A percentile compares a stretch with the other conserved stretches of the same genome.
phyloP scores from a whole-genome alignment of 225 moss, liverwort and hornwort genomes.

The Physcomitrium patens region DNA sequence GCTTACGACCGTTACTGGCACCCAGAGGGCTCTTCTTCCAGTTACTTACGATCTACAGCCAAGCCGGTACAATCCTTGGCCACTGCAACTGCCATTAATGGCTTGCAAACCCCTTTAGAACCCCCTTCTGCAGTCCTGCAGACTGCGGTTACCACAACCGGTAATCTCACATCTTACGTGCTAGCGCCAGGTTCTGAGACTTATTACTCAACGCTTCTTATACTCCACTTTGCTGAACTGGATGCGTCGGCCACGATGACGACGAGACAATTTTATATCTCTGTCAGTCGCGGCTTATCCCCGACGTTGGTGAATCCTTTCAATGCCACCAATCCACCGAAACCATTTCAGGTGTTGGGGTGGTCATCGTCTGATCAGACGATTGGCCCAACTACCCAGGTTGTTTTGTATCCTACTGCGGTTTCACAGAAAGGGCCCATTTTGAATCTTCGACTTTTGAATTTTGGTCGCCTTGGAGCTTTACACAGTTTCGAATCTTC shows the following conservation, averaged over 20 bases:
- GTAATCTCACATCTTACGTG: slow-evolving; percentile 27
- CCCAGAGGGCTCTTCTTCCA: slow-evolving; percentile 16
- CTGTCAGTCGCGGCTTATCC: accelerated
- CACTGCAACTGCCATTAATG: accelerated
- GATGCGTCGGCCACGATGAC: not conserved
- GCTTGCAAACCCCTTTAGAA: not conserved
- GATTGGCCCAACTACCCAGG: not conserved
- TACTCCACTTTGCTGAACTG: slow-evolving; percentile 40
- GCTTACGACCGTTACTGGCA: slow-evolving; percentile 37
- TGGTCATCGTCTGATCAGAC: not conserved
- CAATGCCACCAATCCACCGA: not conserved
- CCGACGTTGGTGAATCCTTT: not conserved
- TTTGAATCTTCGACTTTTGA: no score
- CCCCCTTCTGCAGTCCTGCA: slow-evolving; percentile 27
- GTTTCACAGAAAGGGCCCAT: slow-evolving; percentile 9
- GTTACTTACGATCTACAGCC: slow-evolving; percentile 1
- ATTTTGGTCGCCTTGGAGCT: slow-evolving; percentile 35
- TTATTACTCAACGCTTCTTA: not conserved
- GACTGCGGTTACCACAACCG: slow-evolving; percentile 19
- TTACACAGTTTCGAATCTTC: slow-evolving; percentile 1
- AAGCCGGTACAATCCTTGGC: slow-evolving; percentile 14
- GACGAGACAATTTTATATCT: slow-evolving; percentile 2
- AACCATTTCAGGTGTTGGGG: accelerated
- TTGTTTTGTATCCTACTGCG: not conserved
- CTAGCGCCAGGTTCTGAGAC: not conserved